A percentile compares a stretch with the other conserved stretches of the same genome.
These are phyloP conservation scores for Adansonia madagascariensis DNA, from an alignment of 441 rosid species.

Conservation along the genomic window DNA sequence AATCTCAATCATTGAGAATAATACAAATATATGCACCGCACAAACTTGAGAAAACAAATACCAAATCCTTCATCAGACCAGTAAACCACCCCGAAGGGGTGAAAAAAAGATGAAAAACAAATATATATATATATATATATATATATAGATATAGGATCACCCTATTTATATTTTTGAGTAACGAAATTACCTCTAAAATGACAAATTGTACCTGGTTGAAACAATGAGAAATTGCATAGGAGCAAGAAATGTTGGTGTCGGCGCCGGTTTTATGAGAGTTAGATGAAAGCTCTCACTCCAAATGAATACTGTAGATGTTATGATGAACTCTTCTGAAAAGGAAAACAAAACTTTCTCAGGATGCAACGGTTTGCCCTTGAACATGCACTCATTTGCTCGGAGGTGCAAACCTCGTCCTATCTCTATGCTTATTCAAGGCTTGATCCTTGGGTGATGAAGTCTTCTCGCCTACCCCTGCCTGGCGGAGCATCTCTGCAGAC, in stretches of 20 bases:
- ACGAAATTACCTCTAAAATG: slow-evolving; percentile 2
- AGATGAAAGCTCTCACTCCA: slow-evolving; percentile 23
- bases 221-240: slow-evolving; percentile 31
- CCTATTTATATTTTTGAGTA: background rate
- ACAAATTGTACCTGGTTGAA: slow-evolving; percentile 6
- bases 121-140: no score
- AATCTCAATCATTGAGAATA: slow-evolving; percentile 23
- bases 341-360: slow-evolving; percentile 2
- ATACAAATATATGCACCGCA: slow-evolving; percentile 29
- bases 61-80: background rate
- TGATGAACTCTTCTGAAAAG: slow-evolving; percentile 19
- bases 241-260: slow-evolving; percentile 1
- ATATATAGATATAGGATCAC: background rate
- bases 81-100: slow-evolving; percentile 18
- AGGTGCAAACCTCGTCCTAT: slow-evolving; percentile 89
- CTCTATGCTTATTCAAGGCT: slow-evolving; percentile 66
- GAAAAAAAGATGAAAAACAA: background rate
- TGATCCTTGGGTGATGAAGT: slow-evolving; percentile 86
- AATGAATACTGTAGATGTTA: slow-evolving; percentile 27
- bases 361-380: background rate
- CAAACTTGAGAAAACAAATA: slow-evolving; percentile 31
- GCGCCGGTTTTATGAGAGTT: background rate
- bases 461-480: slow-evolving; percentile 63
- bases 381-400: slow-evolving; percentile 64
- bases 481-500: slow-evolving; percentile 81